These are phyloP conservation scores for Periconia sp. DNA, from an alignment of 2,329 filamentous ascomycete species.

Conservation along the genomic window DNA sequence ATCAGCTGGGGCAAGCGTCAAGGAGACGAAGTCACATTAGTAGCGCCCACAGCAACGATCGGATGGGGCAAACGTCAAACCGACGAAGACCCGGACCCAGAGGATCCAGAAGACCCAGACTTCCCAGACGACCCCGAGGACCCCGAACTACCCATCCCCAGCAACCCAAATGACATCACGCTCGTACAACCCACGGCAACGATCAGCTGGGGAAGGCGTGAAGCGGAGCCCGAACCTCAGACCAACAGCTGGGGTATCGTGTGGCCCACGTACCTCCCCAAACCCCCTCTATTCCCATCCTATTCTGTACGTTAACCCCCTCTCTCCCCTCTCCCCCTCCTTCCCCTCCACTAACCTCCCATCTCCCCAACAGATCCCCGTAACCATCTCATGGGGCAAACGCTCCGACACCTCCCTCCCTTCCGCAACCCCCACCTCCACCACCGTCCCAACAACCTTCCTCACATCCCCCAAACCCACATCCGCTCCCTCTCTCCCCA, in stretches of 20 bases:
- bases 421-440: not conserved
- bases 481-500: not conserved
- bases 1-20: constrained; percentile 18
- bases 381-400: constrained; percentile 16
- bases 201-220: not conserved
- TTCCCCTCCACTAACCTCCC: no score
- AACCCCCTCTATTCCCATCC: not conserved
- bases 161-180: not conserved
- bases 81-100: not conserved
- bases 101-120: not conserved
- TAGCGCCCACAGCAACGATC: constrained; percentile 2
- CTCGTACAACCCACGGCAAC: not conserved
- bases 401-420: no score
- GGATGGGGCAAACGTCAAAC: constrained; percentile 17
- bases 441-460: constrained; percentile 2
- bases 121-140: not conserved
- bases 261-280: constrained; percentile 1
- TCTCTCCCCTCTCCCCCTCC: no score
- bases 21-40: not conserved
- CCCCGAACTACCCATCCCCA: not conserved
- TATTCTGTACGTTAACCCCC: not conserved
- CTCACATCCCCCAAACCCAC: constrained; percentile 1
- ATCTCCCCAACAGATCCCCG: constrained; percentile 1
- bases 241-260: constrained; percentile 1
- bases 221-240: not conserved